Evolutionary conservation across 1,284 basidiomycete genomes (phyloP).

Genomic region (Hemileia vastatrix): DNA sequence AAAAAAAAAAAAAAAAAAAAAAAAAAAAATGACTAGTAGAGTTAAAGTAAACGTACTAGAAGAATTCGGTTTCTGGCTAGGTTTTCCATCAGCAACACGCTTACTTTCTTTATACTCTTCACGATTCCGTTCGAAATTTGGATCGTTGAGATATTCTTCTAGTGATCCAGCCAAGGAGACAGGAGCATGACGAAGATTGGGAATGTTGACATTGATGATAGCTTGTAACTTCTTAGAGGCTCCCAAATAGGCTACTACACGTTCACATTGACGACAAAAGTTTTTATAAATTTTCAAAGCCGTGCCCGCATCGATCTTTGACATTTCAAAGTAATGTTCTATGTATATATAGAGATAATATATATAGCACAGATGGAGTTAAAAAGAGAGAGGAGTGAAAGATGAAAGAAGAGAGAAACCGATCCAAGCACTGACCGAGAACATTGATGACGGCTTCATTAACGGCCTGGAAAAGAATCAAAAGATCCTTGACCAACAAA

Average conservation of each 20-base stretch:
- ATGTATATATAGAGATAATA: constrained; percentile 1
- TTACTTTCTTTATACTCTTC: constrained; percentile 82
- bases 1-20: too few relatives aligned
- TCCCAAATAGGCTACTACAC: constrained; percentile 85
- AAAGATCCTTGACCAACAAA: constrained; percentile 93
- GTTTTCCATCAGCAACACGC: constrained; percentile 57
- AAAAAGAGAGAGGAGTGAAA: not conserved
- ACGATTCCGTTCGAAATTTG: constrained; percentile 89
- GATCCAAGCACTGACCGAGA: constrained; percentile 53
- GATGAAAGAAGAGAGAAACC: not conserved
- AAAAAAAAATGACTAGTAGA: not conserved
- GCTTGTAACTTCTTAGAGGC: constrained; percentile 86
- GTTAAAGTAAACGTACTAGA: constrained; percentile 31
- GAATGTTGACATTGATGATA: constrained; percentile 82
- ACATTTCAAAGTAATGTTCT: constrained; percentile 99
- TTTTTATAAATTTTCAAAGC: constrained; percentile 82
- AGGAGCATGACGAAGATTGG: constrained; percentile 76
- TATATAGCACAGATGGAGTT: not conserved
- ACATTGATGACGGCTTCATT: constrained; percentile 99
- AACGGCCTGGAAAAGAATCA: constrained; percentile 89
- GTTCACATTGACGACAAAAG: constrained; percentile 90
- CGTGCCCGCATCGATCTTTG: constrained; percentile 73
- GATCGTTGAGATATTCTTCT: constrained; percentile 90
- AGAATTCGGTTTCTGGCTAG: constrained; percentile 37
- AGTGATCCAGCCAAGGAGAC: constrained; percentile 83